Conservation (phyloP, 345 rosid genomes). For the Rubroshorea leprosula region DNA sequence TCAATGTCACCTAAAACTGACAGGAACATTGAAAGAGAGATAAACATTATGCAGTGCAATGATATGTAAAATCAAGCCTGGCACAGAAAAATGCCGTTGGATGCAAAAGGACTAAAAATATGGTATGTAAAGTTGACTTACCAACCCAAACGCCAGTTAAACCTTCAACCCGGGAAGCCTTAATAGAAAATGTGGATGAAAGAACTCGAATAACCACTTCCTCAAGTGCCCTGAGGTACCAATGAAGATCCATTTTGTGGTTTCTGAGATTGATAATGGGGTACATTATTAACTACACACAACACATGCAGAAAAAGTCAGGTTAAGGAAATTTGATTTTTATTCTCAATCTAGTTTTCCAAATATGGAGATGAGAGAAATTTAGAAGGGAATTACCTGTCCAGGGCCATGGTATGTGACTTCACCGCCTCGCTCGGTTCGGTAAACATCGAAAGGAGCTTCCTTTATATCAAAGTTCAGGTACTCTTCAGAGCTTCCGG, state of each 20-base stretch:
- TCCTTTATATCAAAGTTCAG: constrained; percentile 52
- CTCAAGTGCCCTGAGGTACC: constrained; percentile 90
- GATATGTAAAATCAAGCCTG: not conserved
- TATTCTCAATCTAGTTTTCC: too few species aligned
- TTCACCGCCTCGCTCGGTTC: constrained; percentile 88
- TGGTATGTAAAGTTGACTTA: too few species aligned
- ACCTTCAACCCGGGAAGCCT: constrained; percentile 67
- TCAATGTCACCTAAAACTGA: not conserved
- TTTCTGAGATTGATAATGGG: constrained; percentile 81
- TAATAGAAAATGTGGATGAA: constrained; percentile 53
- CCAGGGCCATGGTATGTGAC: constrained; percentile 96
- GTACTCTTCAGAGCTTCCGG: constrained; percentile 46
- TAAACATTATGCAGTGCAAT: not conserved
- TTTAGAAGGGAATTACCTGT: constrained; percentile 41
- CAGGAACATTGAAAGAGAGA: not conserved
- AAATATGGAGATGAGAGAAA: too few species aligned
- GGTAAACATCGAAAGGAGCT: constrained; percentile 65
- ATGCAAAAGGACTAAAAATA: too few species aligned
- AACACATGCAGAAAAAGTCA: constrained; percentile 17
- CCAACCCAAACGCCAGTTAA: constrained; percentile 93
- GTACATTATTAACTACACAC: constrained; percentile 73
- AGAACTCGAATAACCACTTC: constrained; percentile 77
- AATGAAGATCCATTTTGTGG: constrained; percentile 92
- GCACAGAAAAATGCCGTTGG: constrained; percentile 11
- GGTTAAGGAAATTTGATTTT: constrained; percentile 1